Percentiles rank a stretch among this genome's conserved stretches.
phyloP scores from a whole-genome alignment of 768 basidiomycete genomes.

The Podaxis mareebaensis region DNA sequence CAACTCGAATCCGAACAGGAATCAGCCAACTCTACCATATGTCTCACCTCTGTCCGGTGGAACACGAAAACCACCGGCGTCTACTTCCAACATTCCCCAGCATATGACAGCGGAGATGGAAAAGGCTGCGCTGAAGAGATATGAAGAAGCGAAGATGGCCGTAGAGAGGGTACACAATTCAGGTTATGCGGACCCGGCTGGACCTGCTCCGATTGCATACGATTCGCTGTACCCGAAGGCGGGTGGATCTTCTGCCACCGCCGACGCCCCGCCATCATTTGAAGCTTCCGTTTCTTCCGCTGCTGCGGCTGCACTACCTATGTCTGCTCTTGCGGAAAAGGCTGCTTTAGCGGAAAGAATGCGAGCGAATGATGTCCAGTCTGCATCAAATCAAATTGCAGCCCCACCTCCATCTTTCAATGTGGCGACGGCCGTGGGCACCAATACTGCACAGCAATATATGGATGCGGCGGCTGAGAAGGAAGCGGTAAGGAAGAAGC shows the following conservation, averaged over 20 bases:
- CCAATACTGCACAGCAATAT: constrained; percentile 26
- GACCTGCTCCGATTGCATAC: constrained; percentile 54
- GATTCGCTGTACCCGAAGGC: constrained; percentile 57
- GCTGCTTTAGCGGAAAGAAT: constrained; percentile 50
- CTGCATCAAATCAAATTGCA: background rate
- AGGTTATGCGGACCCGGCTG: constrained; percentile 22
- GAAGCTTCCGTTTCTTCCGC: constrained; percentile 40
- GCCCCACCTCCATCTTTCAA: constrained; percentile 17
- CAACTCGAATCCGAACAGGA: constrained; percentile 16
- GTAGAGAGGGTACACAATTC: constrained; percentile 58
- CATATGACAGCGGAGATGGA: constrained; percentile 72
- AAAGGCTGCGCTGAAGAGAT: constrained; percentile 67
- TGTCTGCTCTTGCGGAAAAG: constrained; percentile 59
- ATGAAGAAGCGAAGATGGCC: constrained; percentile 70
- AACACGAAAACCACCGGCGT: constrained; percentile 23
- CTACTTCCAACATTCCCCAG: constrained; percentile 35
- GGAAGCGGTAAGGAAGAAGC: constrained; percentile 53
- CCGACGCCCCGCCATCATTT: constrained; percentile 47
- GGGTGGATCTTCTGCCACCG: constrained; percentile 29
- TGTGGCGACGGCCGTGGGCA: constrained; percentile 16
- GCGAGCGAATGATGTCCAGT: constrained; percentile 59
- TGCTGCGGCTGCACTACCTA: constrained; percentile 36
- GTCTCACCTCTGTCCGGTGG: constrained; percentile 18
- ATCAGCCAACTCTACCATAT: constrained; percentile 21
- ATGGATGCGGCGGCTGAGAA: constrained; percentile 47